These are phyloP conservation scores for Solanum hybrid DNA, from an alignment of 305 asterid species.

Conservation along the genomic window DNA sequence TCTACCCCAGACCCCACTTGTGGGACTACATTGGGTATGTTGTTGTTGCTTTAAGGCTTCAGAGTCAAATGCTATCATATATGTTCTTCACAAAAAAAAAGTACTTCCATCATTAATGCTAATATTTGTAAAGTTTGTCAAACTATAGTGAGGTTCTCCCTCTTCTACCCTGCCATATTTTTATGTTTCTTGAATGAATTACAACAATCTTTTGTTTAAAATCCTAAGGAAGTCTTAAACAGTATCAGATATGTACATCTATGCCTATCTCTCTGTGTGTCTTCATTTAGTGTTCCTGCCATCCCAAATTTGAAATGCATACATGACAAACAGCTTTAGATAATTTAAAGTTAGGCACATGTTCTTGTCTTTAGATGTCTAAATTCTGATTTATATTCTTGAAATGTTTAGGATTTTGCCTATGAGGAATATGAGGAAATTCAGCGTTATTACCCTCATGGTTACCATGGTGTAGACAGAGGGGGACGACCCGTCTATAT, in stretches of 20 bases:
- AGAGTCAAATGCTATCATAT: not conserved
- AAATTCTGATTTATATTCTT: not conserved
- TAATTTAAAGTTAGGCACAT: not conserved
- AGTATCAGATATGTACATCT: not conserved
- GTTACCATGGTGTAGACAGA: conserved; percentile 95
- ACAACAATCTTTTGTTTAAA: not conserved
- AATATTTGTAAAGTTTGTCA: not conserved
- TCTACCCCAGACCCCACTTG: not conserved
- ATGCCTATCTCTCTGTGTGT: not conserved
- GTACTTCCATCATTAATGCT: not conserved
- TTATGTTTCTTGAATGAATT: not conserved
- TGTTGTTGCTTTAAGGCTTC: not conserved
- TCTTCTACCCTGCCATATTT: not conserved
- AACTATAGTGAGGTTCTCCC: not conserved
- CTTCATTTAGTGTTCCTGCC: not conserved
- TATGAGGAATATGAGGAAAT: conserved; percentile 80
- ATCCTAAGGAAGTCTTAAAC: not conserved
- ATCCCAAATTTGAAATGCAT: not conserved
- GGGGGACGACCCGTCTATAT: conserved; percentile 83
- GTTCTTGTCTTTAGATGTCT: not conserved
- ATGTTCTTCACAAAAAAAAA: not conserved
- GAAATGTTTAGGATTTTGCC: conserved; percentile 57
- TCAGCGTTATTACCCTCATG: conserved; percentile 78
- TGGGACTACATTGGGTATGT: not conserved
- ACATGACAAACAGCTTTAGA: not conserved